phyloP scores from a whole-genome alignment of 2,329 filamentous ascomycete species.

The Periconia sp. region DNA sequence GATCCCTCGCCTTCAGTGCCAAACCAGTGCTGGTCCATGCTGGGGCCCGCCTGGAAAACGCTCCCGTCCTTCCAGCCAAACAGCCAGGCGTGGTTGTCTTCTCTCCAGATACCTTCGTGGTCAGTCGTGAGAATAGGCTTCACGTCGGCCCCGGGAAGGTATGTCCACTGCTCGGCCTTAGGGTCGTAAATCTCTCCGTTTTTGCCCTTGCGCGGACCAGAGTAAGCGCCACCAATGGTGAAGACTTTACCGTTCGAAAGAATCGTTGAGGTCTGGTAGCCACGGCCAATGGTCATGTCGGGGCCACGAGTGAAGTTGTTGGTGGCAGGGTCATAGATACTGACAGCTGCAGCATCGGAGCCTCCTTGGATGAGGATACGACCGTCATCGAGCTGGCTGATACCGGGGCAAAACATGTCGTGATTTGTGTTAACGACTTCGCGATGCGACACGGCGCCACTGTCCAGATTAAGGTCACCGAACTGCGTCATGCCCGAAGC shows the following conservation, averaged over 20 bases:
- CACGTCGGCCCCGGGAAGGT: conserved; percentile 47
- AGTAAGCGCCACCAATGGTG: conserved; percentile 61
- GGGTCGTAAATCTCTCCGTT: conserved; percentile 56
- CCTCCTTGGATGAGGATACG: conserved; percentile 59
- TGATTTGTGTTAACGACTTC: conserved; percentile 48
- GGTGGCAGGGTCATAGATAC: conserved; percentile 42
- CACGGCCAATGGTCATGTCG: conserved; percentile 59
- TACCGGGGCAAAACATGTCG: conserved; percentile 62
- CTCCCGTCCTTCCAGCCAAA: conserved; percentile 52
- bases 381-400: conserved; percentile 52
- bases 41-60: conserved; percentile 60
- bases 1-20: conserved; percentile 48
- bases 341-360: conserved; percentile 51
- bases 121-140: conserved; percentile 56
- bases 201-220: conserved; percentile 52
- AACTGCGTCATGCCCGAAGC: neutral
- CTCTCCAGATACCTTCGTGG: conserved; percentile 45
- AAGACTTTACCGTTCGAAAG: conserved; percentile 59
- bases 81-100: conserved; percentile 59
- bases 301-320: conserved; percentile 52
- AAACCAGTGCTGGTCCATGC: conserved; percentile 61
- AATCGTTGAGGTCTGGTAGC: conserved; percentile 57
- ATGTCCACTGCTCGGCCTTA: conserved; percentile 49
- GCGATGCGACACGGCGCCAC: conserved; percentile 2
- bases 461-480: conserved; percentile 2